Evolutionary conservation across 306 rosid species (phyloP).

Genomic region (Benincasa hispida): DNA sequence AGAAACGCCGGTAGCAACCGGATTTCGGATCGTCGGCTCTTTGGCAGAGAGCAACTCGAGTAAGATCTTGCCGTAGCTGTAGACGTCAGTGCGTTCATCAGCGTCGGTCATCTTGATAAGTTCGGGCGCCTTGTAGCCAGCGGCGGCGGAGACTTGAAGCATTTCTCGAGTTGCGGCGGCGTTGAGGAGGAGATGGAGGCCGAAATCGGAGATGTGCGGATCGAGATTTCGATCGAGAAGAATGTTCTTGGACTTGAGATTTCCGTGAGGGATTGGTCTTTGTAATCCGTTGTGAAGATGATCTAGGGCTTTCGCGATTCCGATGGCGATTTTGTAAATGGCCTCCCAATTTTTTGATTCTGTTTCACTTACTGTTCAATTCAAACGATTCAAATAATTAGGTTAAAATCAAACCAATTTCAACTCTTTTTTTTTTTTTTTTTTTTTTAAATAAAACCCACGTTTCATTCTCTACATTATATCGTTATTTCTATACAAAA

Average conservation of each 20-base stretch:
- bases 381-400: neutral
- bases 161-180: conserved; percentile 73
- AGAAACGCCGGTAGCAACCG: conserved; percentile 31
- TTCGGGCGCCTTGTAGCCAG: conserved; percentile 88
- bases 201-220: conserved; percentile 60
- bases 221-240: conserved; percentile 48
- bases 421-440: no score
- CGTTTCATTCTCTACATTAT: no score
- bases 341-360: conserved; percentile 62
- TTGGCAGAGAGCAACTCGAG: conserved; percentile 77
- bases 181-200: conserved; percentile 65
- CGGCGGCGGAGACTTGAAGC: conserved; percentile 61
- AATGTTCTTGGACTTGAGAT: conserved; percentile 73
- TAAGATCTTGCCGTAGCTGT: conserved; percentile 65
- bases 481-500: no score
- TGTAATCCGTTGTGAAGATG: conserved; percentile 61
- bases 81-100: conserved; percentile 51
- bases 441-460: no score
- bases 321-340: conserved; percentile 44
- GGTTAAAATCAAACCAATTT: no score
- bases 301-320: conserved; percentile 67
- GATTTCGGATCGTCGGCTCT: conserved; percentile 59
- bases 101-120: conserved; percentile 80
- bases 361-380: conserved; percentile 34
- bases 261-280: conserved; percentile 69